Evolutionary conservation across 495 filamentous ascomycete genomes (phyloP), one percentile per base, ranked within the genome.

Genomic region (Pseudevernia furfuracea): DNA sequence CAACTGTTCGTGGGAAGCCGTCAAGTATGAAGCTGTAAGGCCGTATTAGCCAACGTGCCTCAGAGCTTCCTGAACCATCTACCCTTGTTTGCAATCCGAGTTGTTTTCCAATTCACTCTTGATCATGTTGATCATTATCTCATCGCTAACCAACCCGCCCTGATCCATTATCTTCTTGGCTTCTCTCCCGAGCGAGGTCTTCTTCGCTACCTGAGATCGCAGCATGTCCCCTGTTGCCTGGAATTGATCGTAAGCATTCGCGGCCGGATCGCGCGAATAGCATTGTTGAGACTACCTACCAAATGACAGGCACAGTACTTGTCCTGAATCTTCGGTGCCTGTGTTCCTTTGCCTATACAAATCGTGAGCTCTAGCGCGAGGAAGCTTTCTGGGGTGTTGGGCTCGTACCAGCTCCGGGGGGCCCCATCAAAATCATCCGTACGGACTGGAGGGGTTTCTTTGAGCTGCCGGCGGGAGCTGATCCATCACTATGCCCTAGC

Each of bases 91-190:
- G 87, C 94, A 99, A 78, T 97, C 92, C 62, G 76, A 68, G 78
- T 99, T 99, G 80, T 83, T 89, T 68, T 96, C 89, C 28, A 99
- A 83, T 82, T 99, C 92, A 75, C 85, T 87, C 84, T 90, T 91
- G 80, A 99, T 99, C 95, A 99, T 99, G 75, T 91, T 89, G 74
- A 99, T 86, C 83, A 99, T 92, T 74, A 99, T 99, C 75, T 97
- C 95, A 74, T 99, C 94, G 77, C 91, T 96, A 72, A 99, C 94
- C 62, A 99, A 84, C 63, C 92, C 94, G 70, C 94, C 94, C 73
- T 92, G 87, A 71, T 99, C 93, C 94, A 99, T 99, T 77, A 99
- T 99, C 87, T 99, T 99, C 88, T 99, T 99, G 64, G 94, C 94
- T 80, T 96, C 91, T 75, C 88, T 85, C 65, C 94, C 94, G 67